A percentile compares a stretch with the other conserved stretches of the same genome.
Conservation (phyloP, 176 grass and related monocot genomes). For the Coix lacrymajobi region DNA sequence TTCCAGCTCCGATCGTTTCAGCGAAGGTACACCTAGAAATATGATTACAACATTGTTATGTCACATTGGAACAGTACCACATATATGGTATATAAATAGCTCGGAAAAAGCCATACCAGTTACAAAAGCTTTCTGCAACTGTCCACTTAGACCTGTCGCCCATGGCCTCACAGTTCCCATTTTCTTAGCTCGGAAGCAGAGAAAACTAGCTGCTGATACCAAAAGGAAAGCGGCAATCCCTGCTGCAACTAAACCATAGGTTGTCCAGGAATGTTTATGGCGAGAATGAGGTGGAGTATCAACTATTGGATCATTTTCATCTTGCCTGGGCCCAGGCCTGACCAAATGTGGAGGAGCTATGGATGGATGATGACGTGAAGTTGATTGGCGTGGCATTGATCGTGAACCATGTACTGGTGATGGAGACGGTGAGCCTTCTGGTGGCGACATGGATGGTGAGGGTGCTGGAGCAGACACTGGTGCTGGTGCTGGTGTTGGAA, state of each 20-base stretch:
- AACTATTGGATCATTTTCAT: constrained; percentile 3
- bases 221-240: constrained; percentile 42
- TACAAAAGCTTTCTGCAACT: constrained; percentile 84
- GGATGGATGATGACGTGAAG: constrained; percentile 17
- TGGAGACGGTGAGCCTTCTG: constrained; percentile 4
- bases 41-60: constrained; percentile 14
- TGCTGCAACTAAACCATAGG: constrained; percentile 23
- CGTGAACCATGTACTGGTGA: constrained; percentile 28
- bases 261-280: constrained; percentile 23
- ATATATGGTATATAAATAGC: constrained; percentile 1
- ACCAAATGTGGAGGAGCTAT: constrained; percentile 22
- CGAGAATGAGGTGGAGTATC: constrained; percentile 1
- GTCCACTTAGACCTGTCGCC: constrained; percentile 89
- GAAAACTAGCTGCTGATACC: constrained; percentile 31
- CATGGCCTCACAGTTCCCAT: constrained; percentile 73
- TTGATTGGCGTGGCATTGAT: constrained; percentile 15
- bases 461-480: constrained; percentile 34
- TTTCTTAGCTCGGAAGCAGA: constrained; percentile 56
- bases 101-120: constrained; percentile 49
- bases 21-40: constrained; percentile 61
- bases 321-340: constrained; percentile 5
- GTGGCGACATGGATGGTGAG: constrained; percentile 15
- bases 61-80: constrained; percentile 11
- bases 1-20: constrained; percentile 76
- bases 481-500: constrained; percentile 25